Conservation (phyloP, 1,284 basidiomycete species). For the Apiotrichum porosum region DNA sequence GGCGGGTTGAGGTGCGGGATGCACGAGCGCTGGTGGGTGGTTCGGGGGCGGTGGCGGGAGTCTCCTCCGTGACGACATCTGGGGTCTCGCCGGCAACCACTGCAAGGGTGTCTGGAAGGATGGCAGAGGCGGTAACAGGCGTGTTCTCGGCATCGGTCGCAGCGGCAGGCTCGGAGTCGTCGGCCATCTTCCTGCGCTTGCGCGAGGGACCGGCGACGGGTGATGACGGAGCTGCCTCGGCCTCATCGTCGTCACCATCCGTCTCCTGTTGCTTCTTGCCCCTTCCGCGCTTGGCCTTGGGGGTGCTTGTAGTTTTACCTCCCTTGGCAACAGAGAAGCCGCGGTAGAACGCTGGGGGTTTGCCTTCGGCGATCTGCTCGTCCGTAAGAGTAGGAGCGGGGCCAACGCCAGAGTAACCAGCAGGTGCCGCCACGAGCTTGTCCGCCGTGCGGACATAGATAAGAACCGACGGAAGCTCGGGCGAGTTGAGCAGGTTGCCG, state of each 20-base stretch:
- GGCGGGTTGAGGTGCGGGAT: not conserved
- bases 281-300: constrained; percentile 1
- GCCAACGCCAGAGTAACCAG: constrained; percentile 31
- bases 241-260: not conserved
- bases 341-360: constrained; percentile 24
- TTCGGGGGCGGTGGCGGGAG: not conserved
- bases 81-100: no score
- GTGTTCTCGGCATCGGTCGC: no score
- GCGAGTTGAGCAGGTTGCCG: constrained; percentile 21
- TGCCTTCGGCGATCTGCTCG: constrained; percentile 20
- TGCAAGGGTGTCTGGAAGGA: no score
- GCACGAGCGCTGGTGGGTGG: no score
- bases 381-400: constrained; percentile 21
- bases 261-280: constrained; percentile 3
- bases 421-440: constrained; percentile 25
- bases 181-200: no score
- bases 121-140: no score
- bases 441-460: constrained; percentile 26
- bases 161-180: no score
- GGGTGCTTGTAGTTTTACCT: no score
- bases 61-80: no score
- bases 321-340: constrained; percentile 12
- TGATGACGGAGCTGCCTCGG: not conserved
- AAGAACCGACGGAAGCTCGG: constrained; percentile 27
- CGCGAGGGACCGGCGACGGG: no score